These are phyloP conservation scores for Hortiboletus campestris DNA, from an alignment of 768 basidiomycete genomes.

Conservation along the genomic window DNA sequence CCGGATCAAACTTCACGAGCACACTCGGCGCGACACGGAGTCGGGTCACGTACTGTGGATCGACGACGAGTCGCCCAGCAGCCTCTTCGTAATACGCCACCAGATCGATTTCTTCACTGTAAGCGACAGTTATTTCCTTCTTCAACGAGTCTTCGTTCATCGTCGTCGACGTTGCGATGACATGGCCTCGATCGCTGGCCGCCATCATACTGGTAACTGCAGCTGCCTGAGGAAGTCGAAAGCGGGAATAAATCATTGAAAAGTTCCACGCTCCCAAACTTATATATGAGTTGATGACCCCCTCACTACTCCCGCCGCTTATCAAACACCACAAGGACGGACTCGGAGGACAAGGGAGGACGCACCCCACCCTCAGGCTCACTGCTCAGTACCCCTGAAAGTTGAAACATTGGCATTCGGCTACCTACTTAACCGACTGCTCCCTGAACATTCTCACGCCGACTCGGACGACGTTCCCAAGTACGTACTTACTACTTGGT, in stretches of 20 bases:
- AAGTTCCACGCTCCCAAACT: not conserved
- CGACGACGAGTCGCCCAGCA: constrained; percentile 60
- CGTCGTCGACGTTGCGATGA: not conserved
- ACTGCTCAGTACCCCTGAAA: not conserved
- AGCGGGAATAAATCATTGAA: not conserved
- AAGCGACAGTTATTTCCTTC: not conserved
- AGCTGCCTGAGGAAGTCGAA: not conserved
- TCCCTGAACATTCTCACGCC: not conserved
- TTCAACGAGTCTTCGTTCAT: constrained; percentile 4
- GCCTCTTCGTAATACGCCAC: constrained; percentile 48
- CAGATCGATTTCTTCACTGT: constrained; percentile 31
- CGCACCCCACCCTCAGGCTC: not conserved
- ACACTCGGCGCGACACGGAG: too few relatives aligned
- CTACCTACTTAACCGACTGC: not conserved
- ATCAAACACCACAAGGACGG: not conserved
- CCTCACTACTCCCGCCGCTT: not conserved
- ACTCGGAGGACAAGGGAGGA: not conserved
- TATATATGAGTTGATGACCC: not conserved
- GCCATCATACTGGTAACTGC: not conserved
- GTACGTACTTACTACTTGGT: too few relatives aligned
- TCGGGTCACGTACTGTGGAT: constrained; percentile 48
- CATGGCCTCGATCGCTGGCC: not conserved
- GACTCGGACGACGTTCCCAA: too few relatives aligned
- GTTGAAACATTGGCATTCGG: not conserved
- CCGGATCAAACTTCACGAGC: not conserved